Base-by-base conservation (phyloP, 2,329 filamentous ascomycete genomes). In the Colletotrichum sp. region DNA sequence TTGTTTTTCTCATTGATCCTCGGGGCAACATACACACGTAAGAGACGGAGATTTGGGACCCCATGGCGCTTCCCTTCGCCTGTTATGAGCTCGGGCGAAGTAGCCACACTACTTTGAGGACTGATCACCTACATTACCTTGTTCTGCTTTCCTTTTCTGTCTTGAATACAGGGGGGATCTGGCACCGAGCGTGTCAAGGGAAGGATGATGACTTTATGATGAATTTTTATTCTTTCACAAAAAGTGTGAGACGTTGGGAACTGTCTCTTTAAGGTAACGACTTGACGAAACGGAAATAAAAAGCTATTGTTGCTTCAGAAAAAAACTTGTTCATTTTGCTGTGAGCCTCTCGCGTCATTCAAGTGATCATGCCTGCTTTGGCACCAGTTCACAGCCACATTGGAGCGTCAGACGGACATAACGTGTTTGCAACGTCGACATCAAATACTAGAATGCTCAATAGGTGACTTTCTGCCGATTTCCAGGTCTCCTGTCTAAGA, bases 221-320 rank as follows among this genome's bases (percentile, higher is more conserved):
- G 64, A 81, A 82, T 81, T 78, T 49, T 82, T 80, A 55, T 77
- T 77, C 64, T 76, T 81, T 80, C 76, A 83, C 83, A 79, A 86
- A 64, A 84, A 85, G 83, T 82, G 81, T 81, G 83, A 83, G 84
- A 83, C 79, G 81, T 84, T 83, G 81, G 82, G 82, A 82, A 83
- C 32, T 81, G 82, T 83, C 80, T 83, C 80, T 83, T 82, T 83
- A 75, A 83, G 84, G 85, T 84, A 83, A 84, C 82, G 84, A 86
- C 82, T 83, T 82, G 81, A 85, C 78, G 83, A 84, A 69, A 81
- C 79, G 81, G 82, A 83, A 78, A 77, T 81, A 82, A 76, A 86
- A 86, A 86, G 82, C 82, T 82, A 79, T 81, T 82, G 39, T 28
- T 71, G 75, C 72, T 75, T 71, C 60, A 62, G 28, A 76, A 18